Base-by-base conservation (phyloP, 129 eudicot species). In the Centella asiatica region DNA sequence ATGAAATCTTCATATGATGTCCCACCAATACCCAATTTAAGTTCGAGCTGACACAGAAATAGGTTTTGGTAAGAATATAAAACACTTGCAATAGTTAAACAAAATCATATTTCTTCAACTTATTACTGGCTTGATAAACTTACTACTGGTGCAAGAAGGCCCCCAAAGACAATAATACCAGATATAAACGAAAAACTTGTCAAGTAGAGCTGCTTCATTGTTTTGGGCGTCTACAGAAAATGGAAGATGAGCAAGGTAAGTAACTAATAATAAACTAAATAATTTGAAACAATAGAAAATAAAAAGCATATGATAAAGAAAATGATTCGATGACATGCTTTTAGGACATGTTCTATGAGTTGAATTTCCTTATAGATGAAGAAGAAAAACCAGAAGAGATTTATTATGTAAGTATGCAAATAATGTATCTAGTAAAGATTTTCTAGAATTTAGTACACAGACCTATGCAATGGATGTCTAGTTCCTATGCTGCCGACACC, bases 121-220 rank as follows among this genome's bases (percentile, higher is more conserved):
- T 9, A 6, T 10, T 24, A 11, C 25, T 1, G 24, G 45, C 18
- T 57, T 52, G 14, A 67, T 45, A 60, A 79, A 62, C 98, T 92
- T 83, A 92, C 98, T 37, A 69, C 44, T 70, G 98, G 98, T 62
- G 98, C 98, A 64, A 92, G 73, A 60, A 92, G 83, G 65, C 98
- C 98, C 65, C 98, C 98, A 14, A 92, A 87, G 51, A 92, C 77
- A 10, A 92, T 92, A 57, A 92, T 84, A 69, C 98, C 98, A 28
- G 96, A 77, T 77, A 92, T 73, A 64, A 92, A 80, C 56, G 98
- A 76, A 80, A 92, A 87, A 77, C 98, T 92, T 58, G 96, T 92
- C 64, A 92, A 67, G 79, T 92, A 92, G 10, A 92, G 95, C 72
- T 87, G 88, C 90, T 80, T 87, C 84, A 92, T 63, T 47, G 98